phyloP scores from a whole-genome alignment of 768 basidiomycete genomes.

The Omphalotus guepiniiformis region DNA sequence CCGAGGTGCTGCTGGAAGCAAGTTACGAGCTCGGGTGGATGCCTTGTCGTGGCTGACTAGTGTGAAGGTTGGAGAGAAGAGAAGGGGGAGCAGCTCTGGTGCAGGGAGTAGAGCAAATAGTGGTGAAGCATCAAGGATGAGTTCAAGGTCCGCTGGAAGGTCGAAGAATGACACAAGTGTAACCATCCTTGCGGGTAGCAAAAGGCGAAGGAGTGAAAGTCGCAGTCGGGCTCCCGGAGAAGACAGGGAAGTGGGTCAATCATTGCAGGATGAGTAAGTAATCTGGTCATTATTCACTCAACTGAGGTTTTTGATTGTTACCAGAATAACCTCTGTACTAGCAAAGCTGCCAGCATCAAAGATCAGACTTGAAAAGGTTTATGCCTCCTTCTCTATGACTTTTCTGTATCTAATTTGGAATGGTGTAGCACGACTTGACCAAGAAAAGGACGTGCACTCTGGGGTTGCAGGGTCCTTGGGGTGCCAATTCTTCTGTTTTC shows the following conservation, averaged over 20 bases:
- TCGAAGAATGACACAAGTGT: constrained; percentile 13
- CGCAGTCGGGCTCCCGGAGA: constrained; percentile 28
- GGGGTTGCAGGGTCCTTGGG: constrained; percentile 88
- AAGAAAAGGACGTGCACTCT: constrained; percentile 81
- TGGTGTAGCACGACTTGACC: constrained; percentile 53
- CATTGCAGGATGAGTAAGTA: constrained; percentile 71
- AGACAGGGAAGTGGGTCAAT: constrained; percentile 37
- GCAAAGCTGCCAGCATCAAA: constrained; percentile 62
- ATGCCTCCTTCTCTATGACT: background rate
- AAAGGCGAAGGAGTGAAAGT: constrained; percentile 48
- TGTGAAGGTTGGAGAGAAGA: constrained; percentile 57
- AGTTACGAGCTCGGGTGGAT: constrained; percentile 53
- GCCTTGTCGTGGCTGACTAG: constrained; percentile 69
- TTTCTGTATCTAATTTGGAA: constrained; percentile 6
- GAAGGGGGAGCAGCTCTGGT: constrained; percentile 55
- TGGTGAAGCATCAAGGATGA: constrained; percentile 42
- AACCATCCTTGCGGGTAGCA: constrained; percentile 33
- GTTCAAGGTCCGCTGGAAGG: background rate
- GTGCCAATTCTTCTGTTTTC: constrained; percentile 78
- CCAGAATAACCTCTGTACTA: constrained; percentile 70
- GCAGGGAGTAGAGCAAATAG: constrained; percentile 46
- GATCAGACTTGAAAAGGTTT: constrained; percentile 82
- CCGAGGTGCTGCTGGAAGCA: constrained; percentile 46
- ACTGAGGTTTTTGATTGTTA: constrained; percentile 1
- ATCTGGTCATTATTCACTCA: background rate